These are phyloP conservation scores for Hypomontagnella submonticulosa DNA, from an alignment of 495 filamentous ascomycete genomes.

Conservation along the genomic window DNA sequence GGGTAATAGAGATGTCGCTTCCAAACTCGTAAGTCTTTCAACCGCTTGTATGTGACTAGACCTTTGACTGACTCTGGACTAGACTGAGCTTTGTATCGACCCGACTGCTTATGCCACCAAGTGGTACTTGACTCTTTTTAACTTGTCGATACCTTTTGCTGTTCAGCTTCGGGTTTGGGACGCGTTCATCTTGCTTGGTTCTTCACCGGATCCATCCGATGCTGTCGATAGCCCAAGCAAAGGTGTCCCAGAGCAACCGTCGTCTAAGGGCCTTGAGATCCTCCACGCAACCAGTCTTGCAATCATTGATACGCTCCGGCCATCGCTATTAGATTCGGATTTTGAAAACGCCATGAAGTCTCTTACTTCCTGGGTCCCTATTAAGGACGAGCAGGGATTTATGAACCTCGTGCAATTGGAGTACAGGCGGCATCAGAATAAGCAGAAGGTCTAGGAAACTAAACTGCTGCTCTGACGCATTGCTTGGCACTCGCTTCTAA, in stretches of 20 bases:
- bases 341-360: constrained; percentile 99
- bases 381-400: constrained; percentile 92
- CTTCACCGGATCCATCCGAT: constrained; percentile 32
- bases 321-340: constrained; percentile 91
- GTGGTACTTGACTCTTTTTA: constrained; percentile 99
- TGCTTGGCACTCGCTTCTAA: background rate
- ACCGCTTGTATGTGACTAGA: background rate
- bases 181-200: constrained; percentile 94
- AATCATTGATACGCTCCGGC: constrained; percentile 89
- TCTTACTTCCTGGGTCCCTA: constrained; percentile 93
- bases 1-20: constrained; percentile 74
- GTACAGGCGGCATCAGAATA: constrained; percentile 76
- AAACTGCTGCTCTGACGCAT: constrained; percentile 10
- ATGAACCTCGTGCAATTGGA: constrained; percentile 95
- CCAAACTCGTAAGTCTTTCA: constrained; percentile 74
- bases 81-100: constrained; percentile 83
- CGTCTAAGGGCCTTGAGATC: constrained; percentile 75
- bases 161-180: constrained; percentile 99
- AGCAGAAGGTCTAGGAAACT: constrained; percentile 46
- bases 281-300: constrained; percentile 92
- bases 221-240: constrained; percentile 15
- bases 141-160: constrained; percentile 93
- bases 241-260: constrained; percentile 30
- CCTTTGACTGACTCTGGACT: constrained; percentile 24
- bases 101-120: constrained; percentile 93